These are phyloP conservation scores for Naematelia encephala DNA, from an alignment of 768 basidiomycete species.

Conservation along the genomic window DNA sequence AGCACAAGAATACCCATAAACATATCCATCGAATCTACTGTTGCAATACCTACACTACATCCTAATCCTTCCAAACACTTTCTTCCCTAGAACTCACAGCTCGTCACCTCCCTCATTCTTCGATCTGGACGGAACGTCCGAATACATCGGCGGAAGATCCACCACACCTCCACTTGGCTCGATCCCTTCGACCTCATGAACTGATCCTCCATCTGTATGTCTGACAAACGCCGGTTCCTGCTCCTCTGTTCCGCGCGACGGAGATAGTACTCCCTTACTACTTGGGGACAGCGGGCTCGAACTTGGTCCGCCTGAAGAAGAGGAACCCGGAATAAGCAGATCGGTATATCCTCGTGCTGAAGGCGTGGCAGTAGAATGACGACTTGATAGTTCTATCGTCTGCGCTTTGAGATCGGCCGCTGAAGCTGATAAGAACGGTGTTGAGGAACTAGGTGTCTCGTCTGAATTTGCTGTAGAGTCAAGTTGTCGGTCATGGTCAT, in stretches of 20 bases:
- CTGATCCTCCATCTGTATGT: conserved; percentile 35
- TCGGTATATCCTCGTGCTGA: too few relatives aligned
- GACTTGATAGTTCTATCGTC: not conserved
- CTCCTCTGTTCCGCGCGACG: conserved; percentile 7
- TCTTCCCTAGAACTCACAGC: conserved; percentile 7
- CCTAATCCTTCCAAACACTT: not conserved
- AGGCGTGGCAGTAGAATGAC: too few relatives aligned
- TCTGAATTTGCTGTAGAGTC: not conserved
- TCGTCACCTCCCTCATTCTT: not conserved
- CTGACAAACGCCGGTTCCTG: conserved; percentile 25
- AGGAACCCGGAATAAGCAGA: conserved; percentile 1
- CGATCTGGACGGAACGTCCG: conserved; percentile 26
- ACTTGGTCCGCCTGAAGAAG: not conserved
- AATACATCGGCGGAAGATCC: conserved; percentile 43
- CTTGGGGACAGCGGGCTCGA: not conserved
- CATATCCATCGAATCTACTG: too few relatives aligned
- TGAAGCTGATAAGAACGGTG: not conserved
- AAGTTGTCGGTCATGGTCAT: too few relatives aligned
- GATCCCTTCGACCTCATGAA: conserved; percentile 12
- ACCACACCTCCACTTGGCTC: conserved; percentile 25
- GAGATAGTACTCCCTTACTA: conserved; percentile 8
- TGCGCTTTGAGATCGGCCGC: not conserved
- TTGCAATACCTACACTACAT: not conserved
- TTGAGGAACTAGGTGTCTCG: not conserved
- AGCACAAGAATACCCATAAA: too few relatives aligned